Evolutionary conservation across 495 filamentous ascomycete species (phyloP).

Genomic region (Penicillium egyptiacum): DNA sequence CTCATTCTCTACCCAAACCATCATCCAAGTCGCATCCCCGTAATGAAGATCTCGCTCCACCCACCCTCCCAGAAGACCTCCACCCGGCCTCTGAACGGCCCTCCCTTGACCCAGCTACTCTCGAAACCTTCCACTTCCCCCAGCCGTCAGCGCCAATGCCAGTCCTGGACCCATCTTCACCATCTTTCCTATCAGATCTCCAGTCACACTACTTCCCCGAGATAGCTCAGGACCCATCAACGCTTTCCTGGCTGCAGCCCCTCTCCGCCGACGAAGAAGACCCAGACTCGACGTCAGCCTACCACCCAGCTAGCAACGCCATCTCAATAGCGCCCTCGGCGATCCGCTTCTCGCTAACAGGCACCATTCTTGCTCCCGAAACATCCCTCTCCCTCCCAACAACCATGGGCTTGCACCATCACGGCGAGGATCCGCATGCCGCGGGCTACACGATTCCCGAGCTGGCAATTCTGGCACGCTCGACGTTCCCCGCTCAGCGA

Average conservation of each 20-base stretch:
- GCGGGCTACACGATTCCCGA: conserved; percentile 94
- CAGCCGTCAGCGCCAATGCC: conserved; percentile 47
- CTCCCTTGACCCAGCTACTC: conserved; percentile 53
- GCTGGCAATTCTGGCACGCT: conserved; percentile 77
- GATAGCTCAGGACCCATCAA: conserved; percentile 78
- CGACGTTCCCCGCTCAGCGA: conserved; percentile 77
- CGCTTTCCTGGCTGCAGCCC: conserved; percentile 86
- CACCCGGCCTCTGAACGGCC: conserved; percentile 44
- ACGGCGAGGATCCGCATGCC: conserved; percentile 87
- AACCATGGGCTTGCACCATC: conserved; percentile 84
- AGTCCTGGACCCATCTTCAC: conserved; percentile 77
- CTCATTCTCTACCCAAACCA: conserved; percentile 3
- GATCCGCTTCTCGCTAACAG: conserved; percentile 86
- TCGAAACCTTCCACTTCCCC: conserved; percentile 55
- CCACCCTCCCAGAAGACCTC: conserved; percentile 39
- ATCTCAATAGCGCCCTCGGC: conserved; percentile 67
- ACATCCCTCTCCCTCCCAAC: conserved; percentile 68
- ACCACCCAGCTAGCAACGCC: conserved; percentile 70
- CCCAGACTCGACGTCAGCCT: conserved; percentile 55
- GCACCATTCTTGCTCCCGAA: conserved; percentile 71
- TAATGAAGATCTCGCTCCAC: conserved; percentile 39
- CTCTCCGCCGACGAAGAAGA: conserved; percentile 59
- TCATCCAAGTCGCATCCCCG: conserved; percentile 14
- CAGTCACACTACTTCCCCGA: conserved; percentile 91
- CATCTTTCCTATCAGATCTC: conserved; percentile 77